phyloP scores from a whole-genome alignment of 1,284 basidiomycete genomes.

The Ustilago bromivora region DNA sequence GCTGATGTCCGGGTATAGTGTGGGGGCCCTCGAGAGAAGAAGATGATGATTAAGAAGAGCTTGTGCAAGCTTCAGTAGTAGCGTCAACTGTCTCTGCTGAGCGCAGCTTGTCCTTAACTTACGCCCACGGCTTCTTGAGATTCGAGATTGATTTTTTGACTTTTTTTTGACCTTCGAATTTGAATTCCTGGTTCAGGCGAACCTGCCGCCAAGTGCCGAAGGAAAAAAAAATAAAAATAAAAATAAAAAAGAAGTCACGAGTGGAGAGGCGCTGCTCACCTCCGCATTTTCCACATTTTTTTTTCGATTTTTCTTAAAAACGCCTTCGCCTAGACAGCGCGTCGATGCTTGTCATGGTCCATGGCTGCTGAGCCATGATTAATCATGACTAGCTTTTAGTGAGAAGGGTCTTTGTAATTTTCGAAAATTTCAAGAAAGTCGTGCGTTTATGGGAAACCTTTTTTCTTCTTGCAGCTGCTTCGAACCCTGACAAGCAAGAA shows the following conservation, averaged over 20 bases:
- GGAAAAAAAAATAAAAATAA: slow-evolving; percentile 8
- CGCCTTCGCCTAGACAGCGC: not conserved
- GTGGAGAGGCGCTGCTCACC: not conserved
- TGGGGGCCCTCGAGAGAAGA: not conserved
- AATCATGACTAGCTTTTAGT: slow-evolving; percentile 19
- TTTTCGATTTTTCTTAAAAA: slow-evolving; percentile 1
- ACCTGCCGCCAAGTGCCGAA: not conserved
- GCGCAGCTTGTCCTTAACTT: not conserved
- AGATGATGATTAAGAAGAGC: slow-evolving; percentile 2
- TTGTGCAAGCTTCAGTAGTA: not conserved
- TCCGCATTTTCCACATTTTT: slow-evolving; percentile 5
- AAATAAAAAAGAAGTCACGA: not conserved
- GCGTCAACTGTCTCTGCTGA: not conserved
- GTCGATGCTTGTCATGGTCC: not conserved
- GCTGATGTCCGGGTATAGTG: not conserved
- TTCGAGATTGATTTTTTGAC: slow-evolving; percentile 6
- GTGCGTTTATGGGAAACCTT: slow-evolving; percentile 2
- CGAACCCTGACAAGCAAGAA: slow-evolving; percentile 11
- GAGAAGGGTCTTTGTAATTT: slow-evolving; percentile 7
- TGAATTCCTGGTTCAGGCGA: not conserved
- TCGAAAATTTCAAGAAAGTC: slow-evolving; percentile 30
- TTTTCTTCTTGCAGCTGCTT: slow-evolving; percentile 15
- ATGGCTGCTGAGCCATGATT: slow-evolving; percentile 18
- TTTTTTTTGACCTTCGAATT: slow-evolving; percentile 3
- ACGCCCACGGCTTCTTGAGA: slow-evolving; percentile 3